Percentiles rank a stretch among this genome's conserved stretches.
Evolutionary conservation across 805 yeast species (phyloP).

Genomic region (Schwanniomyces sp.): DNA sequence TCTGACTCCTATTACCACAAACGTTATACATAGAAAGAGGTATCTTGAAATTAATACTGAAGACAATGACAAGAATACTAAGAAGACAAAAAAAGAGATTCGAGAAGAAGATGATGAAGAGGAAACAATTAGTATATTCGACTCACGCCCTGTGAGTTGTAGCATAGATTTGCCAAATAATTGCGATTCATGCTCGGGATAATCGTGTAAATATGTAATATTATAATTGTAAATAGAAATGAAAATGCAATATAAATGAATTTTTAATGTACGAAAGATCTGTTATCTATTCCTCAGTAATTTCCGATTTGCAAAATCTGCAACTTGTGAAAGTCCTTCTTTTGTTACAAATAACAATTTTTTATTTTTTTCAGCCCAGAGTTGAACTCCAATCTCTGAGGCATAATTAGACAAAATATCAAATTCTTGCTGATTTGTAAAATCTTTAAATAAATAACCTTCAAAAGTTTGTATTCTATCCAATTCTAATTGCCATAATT

Average conservation of each 20-base stretch:
- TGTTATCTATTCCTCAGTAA: conserved; percentile 6
- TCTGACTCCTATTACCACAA: conserved; percentile 1
- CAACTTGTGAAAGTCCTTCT: conserved; percentile 85
- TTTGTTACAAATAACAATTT: conserved; percentile 81
- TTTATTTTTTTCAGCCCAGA: conserved; percentile 78
- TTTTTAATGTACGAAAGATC: not conserved
- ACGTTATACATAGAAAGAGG: conserved; percentile 19
- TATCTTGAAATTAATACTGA: conserved; percentile 15
- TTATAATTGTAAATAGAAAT: conserved; percentile 7
- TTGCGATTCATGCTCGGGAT: conserved; percentile 46
- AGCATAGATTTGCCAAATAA: conserved; percentile 22
- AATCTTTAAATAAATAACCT: conserved; percentile 88
- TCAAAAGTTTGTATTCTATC: conserved; percentile 86
- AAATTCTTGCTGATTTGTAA: conserved; percentile 74
- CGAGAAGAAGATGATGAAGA: not conserved
- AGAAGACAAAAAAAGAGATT: not conserved
- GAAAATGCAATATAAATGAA: conserved; percentile 1
- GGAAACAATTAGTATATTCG: conserved; percentile 23
- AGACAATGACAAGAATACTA: conserved; percentile 1
- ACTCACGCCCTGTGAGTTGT: conserved; percentile 34
- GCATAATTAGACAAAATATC: conserved; percentile 74
- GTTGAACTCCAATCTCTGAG: conserved; percentile 82
- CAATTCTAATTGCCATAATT: conserved; percentile 93
- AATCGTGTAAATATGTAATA: not conserved
- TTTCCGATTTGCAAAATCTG: conserved; percentile 81